These are phyloP conservation scores for Sclerotinia nivalis DNA, from an alignment of 2,329 filamentous ascomycete species.

Conservation along the genomic window DNA sequence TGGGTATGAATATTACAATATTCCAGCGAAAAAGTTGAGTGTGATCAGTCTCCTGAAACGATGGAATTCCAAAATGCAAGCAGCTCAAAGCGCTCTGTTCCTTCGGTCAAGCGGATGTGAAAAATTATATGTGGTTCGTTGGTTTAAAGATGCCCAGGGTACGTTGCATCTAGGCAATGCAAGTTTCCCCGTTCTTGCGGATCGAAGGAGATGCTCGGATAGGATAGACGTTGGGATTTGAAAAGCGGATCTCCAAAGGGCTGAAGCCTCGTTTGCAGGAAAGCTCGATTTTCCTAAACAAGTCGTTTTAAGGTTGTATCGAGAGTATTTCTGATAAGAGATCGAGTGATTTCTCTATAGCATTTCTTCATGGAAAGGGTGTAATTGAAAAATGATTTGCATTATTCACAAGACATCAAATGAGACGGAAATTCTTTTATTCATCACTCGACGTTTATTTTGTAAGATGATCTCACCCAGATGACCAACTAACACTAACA, in stretches of 20 bases:
- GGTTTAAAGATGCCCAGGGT: not conserved
- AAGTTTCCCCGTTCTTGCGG: not conserved
- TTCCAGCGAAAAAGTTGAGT: not conserved
- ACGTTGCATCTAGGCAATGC: not conserved
- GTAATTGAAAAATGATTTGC: too few relatives aligned
- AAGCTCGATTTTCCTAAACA: not conserved
- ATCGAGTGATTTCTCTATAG: too few relatives aligned
- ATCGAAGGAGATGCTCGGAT: conserved; percentile 8
- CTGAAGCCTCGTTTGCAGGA: not conserved
- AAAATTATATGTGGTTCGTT: not conserved
- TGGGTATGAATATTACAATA: not conserved
- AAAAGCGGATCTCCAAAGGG: not conserved
- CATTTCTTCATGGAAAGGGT: too few relatives aligned
- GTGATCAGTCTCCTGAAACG: not conserved
- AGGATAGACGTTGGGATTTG: not conserved
- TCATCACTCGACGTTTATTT: not conserved
- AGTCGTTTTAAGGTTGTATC: not conserved
- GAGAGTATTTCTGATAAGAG: not conserved
- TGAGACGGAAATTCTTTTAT: not conserved
- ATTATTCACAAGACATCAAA: not conserved
- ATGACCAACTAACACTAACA: not conserved
- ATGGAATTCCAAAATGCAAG: conserved; percentile 1
- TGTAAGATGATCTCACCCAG: not conserved
- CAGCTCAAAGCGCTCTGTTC: not conserved
- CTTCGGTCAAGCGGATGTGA: conserved; percentile 23